A percentile compares a stretch with the other conserved stretches of the same genome.
Conservation (phyloP, 306 rosid species). For the Mimosa bimucronata region DNA sequence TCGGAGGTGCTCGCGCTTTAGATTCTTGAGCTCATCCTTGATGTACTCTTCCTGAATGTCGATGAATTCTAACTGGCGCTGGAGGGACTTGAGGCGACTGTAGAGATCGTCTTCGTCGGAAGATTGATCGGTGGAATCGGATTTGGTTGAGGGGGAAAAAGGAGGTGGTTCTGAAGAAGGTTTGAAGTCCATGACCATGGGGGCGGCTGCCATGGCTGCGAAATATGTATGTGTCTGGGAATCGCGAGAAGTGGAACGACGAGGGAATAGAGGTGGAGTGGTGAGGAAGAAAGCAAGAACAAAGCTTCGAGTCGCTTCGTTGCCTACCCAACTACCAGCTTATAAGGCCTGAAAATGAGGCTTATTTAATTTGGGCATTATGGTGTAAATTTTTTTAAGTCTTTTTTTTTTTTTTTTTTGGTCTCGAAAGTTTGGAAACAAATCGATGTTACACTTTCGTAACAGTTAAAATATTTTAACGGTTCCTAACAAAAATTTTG, state of each 20-base stretch:
- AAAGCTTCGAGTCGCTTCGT: too few relatives aligned
- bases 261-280: too few relatives aligned
- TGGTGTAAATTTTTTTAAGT: too few relatives aligned
- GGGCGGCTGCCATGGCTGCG: constrained; percentile 72
- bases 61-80: constrained; percentile 85
- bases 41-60: constrained; percentile 96
- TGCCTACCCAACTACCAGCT: too few relatives aligned
- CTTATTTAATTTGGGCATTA: too few relatives aligned
- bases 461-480: too few relatives aligned
- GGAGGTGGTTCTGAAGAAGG: constrained; percentile 73
- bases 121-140: constrained; percentile 53
- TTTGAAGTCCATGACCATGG: constrained; percentile 76
- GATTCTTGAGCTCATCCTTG: constrained; percentile 91
- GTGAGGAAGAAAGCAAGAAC: too few relatives aligned
- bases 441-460: too few relatives aligned
- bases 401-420: too few relatives aligned
- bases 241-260: background rate
- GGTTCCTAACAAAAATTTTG: too few relatives aligned
- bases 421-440: too few relatives aligned
- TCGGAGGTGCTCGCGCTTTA: constrained; percentile 94
- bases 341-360: too few relatives aligned
- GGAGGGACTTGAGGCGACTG: constrained; percentile 73
- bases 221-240: background rate
- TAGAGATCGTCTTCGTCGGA: constrained; percentile 87
- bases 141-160: constrained; percentile 53